A percentile compares a stretch with the other conserved stretches of the same genome.
phyloP scores from a whole-genome alignment of 768 basidiomycete genomes.

The Mycena olivaceomarginata region DNA sequence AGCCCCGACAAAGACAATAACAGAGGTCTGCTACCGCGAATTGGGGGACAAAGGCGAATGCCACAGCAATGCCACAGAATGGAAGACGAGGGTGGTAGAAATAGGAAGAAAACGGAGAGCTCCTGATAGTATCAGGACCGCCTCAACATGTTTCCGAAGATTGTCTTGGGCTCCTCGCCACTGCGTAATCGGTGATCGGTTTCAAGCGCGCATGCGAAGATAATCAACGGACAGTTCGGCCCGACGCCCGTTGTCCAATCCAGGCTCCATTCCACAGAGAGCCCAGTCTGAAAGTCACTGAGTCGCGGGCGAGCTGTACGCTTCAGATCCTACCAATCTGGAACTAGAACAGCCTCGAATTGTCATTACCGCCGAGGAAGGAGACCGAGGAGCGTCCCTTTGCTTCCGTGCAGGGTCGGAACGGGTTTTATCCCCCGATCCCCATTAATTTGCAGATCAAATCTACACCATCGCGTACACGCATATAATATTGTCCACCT shows the following conservation, averaged over 20 bases:
- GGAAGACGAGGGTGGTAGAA: conserved; percentile 24
- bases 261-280: neutral
- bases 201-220: neutral
- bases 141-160: conserved; percentile 14
- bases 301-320: no score
- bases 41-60: neutral
- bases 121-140: neutral
- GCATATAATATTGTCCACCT: neutral
- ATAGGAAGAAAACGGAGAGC: conserved; percentile 8
- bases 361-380: no score
- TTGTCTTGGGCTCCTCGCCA: no score
- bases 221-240: neutral
- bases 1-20: conserved; percentile 24
- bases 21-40: neutral
- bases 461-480: neutral
- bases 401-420: neutral
- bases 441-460: neutral
- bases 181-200: conserved; percentile 5
- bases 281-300: neutral
- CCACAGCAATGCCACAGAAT: no score
- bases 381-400: neutral
- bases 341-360: no score
- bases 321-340: no score
- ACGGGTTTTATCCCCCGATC: conserved; percentile 6
- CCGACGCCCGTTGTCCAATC: neutral